Base-by-base conservation (phyloP, 306 rosid species). In the Astragalus membranaceus region DNA sequence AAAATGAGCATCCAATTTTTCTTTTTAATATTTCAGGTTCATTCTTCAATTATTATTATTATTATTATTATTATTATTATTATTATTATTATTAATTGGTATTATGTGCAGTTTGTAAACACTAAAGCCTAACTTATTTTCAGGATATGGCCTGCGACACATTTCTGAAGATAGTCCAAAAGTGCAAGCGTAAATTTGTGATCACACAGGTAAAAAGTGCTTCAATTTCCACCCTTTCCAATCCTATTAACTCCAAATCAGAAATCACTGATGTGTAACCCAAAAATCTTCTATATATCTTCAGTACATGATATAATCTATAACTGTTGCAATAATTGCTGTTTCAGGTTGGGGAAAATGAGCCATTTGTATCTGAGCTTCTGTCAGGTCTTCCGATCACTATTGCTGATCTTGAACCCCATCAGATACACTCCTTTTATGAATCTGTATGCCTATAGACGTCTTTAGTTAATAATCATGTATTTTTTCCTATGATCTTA, bases 111-210 rank as follows among this genome's bases (percentile, higher is more conserved):
- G 30, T 36, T 0, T 41, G 7, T 51, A 35, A 41, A 33, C 20
- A 20, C 42, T 7, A 26, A 30, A 29, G 13, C 13, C 3, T 49
- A 14, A 17, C 10, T 16, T 57, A 33, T 39, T 74, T 85, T 75
- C 88, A 94, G 98, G 98, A 94, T 84, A 94, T 94, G 98, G 98
- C 98, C 3, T 94, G 98, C 26, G 98, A 94, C 80, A 94, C 98
- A 23, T 94, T 94, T 80, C 54, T 94, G 76, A 94, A 94, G 83
- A 94, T 94, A 47, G 97, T 94, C 66, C 96, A 88, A 81, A 94
- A 90, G 84, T 94, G 98, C 83, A 94, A 88, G 87, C 96, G 98
- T 2, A 94, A 94, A 76, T 94, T 94, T 75, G 97, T 94, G 12
- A 87, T 88, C 68, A 85, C 88, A 33, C 98, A 94, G 98, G 98